Percentiles rank a stretch among this genome's conserved stretches.
Evolutionary conservation across 1,284 basidiomycete species (phyloP).

Genomic region (Coriolopsis trogii): DNA sequence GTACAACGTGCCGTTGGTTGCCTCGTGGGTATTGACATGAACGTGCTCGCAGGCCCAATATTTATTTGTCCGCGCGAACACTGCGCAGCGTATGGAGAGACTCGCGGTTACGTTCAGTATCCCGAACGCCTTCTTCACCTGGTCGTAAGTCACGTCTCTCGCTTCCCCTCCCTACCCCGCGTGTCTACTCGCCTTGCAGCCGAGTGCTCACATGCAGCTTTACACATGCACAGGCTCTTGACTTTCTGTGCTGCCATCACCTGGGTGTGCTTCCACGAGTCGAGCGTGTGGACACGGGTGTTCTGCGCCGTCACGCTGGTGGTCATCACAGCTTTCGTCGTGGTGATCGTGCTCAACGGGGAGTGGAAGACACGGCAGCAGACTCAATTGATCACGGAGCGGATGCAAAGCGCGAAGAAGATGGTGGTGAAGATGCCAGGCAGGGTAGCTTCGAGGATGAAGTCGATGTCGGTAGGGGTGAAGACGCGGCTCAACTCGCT

Average conservation of each 20-base stretch:
- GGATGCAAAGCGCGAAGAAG: background rate
- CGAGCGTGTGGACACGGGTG: constrained; percentile 10
- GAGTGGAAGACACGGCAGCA: background rate
- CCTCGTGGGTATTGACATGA: background rate
- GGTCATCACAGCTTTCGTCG: background rate
- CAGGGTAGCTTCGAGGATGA: too few relatives aligned
- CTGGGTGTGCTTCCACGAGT: constrained; percentile 21
- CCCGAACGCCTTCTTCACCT: constrained; percentile 31
- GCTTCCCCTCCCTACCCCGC: background rate
- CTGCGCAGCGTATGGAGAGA: constrained; percentile 15
- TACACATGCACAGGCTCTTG: constrained; percentile 8
- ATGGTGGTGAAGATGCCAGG: background rate
- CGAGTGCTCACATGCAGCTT: background rate
- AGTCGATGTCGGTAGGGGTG: too few relatives aligned
- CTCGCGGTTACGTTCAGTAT: constrained; percentile 32
- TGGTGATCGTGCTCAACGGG: background rate
- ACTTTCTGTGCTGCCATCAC: constrained; percentile 16
- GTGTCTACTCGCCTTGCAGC: background rate
- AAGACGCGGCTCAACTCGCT: too few relatives aligned
- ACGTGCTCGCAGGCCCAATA: constrained; percentile 15
- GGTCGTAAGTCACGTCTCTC: constrained; percentile 26
- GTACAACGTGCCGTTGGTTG: background rate
- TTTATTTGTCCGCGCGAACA: constrained; percentile 12
- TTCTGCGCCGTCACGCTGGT: background rate
- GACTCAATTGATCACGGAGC: background rate